Conservation (phyloP, 345 rosid species). For the Dipteronia dyeriana region DNA sequence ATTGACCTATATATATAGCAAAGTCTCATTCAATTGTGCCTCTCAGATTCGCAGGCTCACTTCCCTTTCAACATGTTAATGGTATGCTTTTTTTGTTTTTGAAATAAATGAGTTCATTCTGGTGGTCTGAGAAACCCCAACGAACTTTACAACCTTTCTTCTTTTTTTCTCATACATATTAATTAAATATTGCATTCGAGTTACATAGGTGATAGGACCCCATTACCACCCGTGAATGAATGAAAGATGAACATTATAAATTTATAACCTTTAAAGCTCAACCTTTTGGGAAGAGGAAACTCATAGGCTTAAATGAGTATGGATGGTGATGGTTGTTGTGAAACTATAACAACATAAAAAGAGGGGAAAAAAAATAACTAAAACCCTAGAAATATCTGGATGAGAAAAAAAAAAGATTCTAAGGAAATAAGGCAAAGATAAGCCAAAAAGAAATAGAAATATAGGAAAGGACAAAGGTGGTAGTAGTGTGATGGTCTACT, state of each 20-base stretch:
- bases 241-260: neutral
- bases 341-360: neutral
- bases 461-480: slow-evolving; percentile 32
- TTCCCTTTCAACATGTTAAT: slow-evolving; percentile 26
- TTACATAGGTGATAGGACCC: slow-evolving; percentile 9
- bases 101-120: slow-evolving; percentile 10
- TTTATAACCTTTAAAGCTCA: neutral
- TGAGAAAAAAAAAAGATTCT: slow-evolving; percentile 17
- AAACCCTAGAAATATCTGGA: slow-evolving; percentile 21
- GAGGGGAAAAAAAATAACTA: neutral
- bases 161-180: neutral
- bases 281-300: slow-evolving; percentile 19
- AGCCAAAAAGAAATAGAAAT: slow-evolving; percentile 23
- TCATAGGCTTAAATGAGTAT: slow-evolving; percentile 15
- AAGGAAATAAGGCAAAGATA: slow-evolving; percentile 29
- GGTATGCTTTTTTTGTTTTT: neutral
- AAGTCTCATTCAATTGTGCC: slow-evolving; percentile 27
- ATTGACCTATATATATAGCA: slow-evolving; percentile 20
- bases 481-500: slow-evolving; percentile 28
- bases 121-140: slow-evolving; percentile 28
- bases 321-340: slow-evolving; percentile 24
- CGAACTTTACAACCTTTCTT: slow-evolving; percentile 20
- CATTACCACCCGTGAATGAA: slow-evolving; percentile 14
- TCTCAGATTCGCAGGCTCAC: slow-evolving; percentile 32
- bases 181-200: slow-evolving; percentile 18